A percentile compares a stretch with the other conserved stretches of the same genome.
These are phyloP conservation scores for Hirsutella minnesotensis DNA, from an alignment of 2,329 filamentous ascomycete species.

Conservation along the genomic window DNA sequence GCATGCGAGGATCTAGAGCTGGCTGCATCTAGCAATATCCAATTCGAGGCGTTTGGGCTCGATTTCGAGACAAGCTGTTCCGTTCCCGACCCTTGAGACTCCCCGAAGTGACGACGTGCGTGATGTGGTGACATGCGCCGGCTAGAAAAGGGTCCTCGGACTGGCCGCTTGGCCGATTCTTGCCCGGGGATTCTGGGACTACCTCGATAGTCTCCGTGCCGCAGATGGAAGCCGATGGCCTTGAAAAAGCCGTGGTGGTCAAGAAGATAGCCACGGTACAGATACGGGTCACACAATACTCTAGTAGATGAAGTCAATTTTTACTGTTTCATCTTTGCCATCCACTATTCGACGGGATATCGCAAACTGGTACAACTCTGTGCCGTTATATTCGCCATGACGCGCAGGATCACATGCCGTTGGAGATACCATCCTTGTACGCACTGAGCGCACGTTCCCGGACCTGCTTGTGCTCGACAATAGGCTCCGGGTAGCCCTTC, in stretches of 20 bases:
- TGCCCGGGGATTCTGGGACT: conserved; percentile 44
- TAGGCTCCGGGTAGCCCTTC: conserved; percentile 60
- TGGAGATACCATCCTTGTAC: conserved; percentile 47
- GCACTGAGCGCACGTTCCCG: conserved; percentile 55
- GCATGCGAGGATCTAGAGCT: conserved; percentile 29
- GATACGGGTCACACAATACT: conserved; percentile 51
- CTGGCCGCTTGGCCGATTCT: conserved; percentile 20
- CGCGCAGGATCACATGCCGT: conserved; percentile 15
- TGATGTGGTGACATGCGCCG: conserved; percentile 21
- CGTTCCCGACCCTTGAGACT: conserved; percentile 11
- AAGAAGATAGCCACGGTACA: conserved; percentile 47
- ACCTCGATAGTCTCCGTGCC: conserved; percentile 45
- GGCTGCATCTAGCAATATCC: conserved; percentile 31
- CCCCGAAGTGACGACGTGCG: conserved; percentile 12
- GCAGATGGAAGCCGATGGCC: conserved; percentile 41
- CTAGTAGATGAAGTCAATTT: not conserved
- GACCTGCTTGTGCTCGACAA: conserved; percentile 62
- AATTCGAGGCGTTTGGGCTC: conserved; percentile 35
- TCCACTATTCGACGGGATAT: too few relatives aligned
- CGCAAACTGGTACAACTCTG: too few relatives aligned
- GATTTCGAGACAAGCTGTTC: conserved; percentile 27
- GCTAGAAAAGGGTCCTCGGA: conserved; percentile 46
- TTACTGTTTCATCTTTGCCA: too few relatives aligned
- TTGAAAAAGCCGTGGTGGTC: conserved; percentile 48
- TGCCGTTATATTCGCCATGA: too few relatives aligned